phyloP scores from a whole-genome alignment of 208 protist genomes.

The Leishmania guyanensis region DNA sequence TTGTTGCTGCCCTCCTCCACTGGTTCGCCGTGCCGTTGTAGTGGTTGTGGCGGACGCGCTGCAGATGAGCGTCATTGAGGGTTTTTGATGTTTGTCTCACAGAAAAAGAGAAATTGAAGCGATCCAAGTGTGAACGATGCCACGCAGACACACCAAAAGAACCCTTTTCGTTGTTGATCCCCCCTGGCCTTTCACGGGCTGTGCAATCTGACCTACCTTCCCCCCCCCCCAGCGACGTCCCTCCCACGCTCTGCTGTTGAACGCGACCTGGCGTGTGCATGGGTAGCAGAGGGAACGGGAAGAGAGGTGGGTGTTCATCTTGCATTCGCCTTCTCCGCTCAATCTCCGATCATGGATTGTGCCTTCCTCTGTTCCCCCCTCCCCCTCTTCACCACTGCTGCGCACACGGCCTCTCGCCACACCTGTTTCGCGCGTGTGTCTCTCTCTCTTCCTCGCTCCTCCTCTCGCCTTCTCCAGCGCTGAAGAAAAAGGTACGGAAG shows the following conservation, averaged over 20 bases:
- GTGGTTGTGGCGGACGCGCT: neutral
- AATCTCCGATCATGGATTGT: neutral
- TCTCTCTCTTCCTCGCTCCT: neutral
- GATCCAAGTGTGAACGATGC: constrained; percentile 2
- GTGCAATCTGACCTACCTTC: neutral
- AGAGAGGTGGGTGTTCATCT: neutral
- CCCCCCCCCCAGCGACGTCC: neutral
- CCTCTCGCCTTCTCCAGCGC: neutral
- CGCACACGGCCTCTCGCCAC: neutral
- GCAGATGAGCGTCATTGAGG: neutral
- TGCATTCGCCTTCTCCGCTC: neutral
- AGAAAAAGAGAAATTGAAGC: neutral
- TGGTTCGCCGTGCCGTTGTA: neutral
- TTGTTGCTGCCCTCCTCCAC: too few relatives aligned
- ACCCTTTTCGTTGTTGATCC: neutral
- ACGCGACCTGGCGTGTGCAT: neutral
- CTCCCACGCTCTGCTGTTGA: neutral
- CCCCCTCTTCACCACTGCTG: neutral
- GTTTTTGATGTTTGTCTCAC: neutral
- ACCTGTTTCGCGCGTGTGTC: neutral
- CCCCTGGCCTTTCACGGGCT: neutral
- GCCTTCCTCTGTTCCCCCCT: neutral
- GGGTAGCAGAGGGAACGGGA: neutral
- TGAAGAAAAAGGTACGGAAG: neutral
- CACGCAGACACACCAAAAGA: neutral